Evolutionary conservation across 1,284 basidiomycete genomes (phyloP).

Genomic region (Ganoderma lucidum): DNA sequence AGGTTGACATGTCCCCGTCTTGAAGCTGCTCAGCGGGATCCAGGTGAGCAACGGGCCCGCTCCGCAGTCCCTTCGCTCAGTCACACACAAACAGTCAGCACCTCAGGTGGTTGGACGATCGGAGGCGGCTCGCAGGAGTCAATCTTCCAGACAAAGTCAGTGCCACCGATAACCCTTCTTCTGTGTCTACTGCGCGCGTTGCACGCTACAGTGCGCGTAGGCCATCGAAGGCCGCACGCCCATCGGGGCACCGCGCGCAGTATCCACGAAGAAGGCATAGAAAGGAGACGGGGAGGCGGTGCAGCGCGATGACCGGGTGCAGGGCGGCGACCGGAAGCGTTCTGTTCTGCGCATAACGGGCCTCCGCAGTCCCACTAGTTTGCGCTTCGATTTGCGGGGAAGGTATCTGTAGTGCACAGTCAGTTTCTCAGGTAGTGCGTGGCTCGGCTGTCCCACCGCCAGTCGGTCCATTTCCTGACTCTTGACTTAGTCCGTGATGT

Average conservation of each 20-base stretch:
- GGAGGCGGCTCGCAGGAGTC: too few relatives aligned
- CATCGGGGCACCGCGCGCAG: slow-evolving; percentile 5
- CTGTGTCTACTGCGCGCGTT: not conserved
- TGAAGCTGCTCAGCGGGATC: not conserved
- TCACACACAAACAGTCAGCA: not conserved
- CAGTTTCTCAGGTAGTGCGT: not conserved
- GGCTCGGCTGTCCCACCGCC: too few relatives aligned
- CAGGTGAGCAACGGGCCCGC: not conserved
- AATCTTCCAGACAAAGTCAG: not conserved
- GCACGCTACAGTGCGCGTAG: not conserved
- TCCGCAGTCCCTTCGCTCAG: not conserved
- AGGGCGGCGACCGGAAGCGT: not conserved
- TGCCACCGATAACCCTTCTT: not conserved
- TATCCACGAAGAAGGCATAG: not conserved
- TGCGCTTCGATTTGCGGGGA: not conserved
- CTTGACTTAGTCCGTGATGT: not conserved
- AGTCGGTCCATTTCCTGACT: not conserved
- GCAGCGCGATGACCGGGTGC: slow-evolving; percentile 1
- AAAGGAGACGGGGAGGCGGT: not conserved
- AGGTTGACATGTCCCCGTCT: not conserved
- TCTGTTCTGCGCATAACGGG: not conserved
- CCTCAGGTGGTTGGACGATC: not conserved
- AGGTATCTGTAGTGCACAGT: not conserved
- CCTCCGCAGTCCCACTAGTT: not conserved
- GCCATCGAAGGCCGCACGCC: not conserved